phyloP scores from a whole-genome alignment of 805 yeast species.

The Candida orba region DNA sequence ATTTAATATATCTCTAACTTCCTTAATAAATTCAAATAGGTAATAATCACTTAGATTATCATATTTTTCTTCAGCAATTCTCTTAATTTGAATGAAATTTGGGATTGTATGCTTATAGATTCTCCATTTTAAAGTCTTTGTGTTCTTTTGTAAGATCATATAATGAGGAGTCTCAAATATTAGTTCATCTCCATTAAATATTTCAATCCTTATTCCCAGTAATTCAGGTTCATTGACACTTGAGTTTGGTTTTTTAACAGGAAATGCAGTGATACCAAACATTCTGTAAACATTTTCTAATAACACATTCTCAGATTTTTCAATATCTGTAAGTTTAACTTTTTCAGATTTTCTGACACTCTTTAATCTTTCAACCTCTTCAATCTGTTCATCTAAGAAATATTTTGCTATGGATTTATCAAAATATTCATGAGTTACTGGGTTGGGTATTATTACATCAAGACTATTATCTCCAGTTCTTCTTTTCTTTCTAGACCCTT shows the following conservation, averaged over 20 bases:
- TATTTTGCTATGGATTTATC: slow-evolving; percentile 20
- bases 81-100: slow-evolving; percentile 13
- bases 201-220: slow-evolving; percentile 34
- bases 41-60: slow-evolving; percentile 13
- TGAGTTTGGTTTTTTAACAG: slow-evolving; percentile 30
- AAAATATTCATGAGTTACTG: slow-evolving; percentile 22
- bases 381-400: slow-evolving; percentile 4
- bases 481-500: slow-evolving; percentile 2
- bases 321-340: not conserved
- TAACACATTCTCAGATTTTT: slow-evolving; percentile 16
- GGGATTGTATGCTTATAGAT: slow-evolving; percentile 34
- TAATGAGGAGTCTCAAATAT: slow-evolving; percentile 31
- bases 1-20: slow-evolving; percentile 11
- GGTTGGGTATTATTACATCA: slow-evolving; percentile 17
- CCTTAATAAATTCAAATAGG: slow-evolving; percentile 10
- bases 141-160: slow-evolving; percentile 25
- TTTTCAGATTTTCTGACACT: not conserved
- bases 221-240: slow-evolving; percentile 13
- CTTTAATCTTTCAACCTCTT: not conserved
- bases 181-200: slow-evolving; percentile 23
- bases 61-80: slow-evolving; percentile 11
- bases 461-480: slow-evolving; percentile 7
- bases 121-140: slow-evolving; percentile 25
- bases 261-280: slow-evolving; percentile 34
- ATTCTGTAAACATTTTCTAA: slow-evolving; percentile 30